phyloP scores from a whole-genome alignment of 1,139 yeast species.

The Candida sanyaensis region DNA sequence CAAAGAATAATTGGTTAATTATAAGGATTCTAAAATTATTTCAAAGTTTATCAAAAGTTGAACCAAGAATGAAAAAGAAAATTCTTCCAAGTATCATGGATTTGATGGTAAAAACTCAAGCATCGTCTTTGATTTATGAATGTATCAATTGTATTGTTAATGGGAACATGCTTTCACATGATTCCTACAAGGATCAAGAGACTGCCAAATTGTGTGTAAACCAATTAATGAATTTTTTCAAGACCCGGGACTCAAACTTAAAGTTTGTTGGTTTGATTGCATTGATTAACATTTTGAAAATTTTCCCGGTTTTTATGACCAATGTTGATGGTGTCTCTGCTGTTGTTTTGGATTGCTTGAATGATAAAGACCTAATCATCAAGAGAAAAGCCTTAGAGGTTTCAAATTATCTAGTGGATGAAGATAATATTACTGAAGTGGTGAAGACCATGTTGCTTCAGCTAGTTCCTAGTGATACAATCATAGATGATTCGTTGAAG shows the following conservation, averaged over 20 bases:
- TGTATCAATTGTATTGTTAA: conserved; percentile 85
- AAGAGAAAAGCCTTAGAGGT: conserved; percentile 82
- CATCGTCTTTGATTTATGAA: conserved; percentile 86
- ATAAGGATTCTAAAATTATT: conserved; percentile 85
- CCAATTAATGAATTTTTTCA: conserved; percentile 67
- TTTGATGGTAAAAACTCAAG: conserved; percentile 73
- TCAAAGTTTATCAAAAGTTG: conserved; percentile 78
- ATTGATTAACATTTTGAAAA: conserved; percentile 73
- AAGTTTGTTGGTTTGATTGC: conserved; percentile 86
- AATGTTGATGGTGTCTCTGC: conserved; percentile 54
- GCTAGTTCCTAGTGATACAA: conserved; percentile 51
- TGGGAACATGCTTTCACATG: conserved; percentile 76
- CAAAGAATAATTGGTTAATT: conserved; percentile 92
- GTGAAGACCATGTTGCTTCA: conserved; percentile 72
- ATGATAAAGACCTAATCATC: conserved; percentile 79
- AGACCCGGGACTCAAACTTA: conserved; percentile 78
- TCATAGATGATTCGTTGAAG: conserved; percentile 61
- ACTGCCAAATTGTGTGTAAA: conserved; percentile 71
- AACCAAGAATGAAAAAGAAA: conserved; percentile 82
- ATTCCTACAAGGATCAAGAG: conserved; percentile 56
- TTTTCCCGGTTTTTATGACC: conserved; percentile 71
- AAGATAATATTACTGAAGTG: conserved; percentile 68
- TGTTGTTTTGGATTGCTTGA: conserved; percentile 73
- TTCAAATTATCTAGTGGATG: conserved; percentile 71
- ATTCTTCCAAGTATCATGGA: conserved; percentile 79